Conservation (phyloP, 768 basidiomycete species). For the Kwoniella sp. region DNA sequence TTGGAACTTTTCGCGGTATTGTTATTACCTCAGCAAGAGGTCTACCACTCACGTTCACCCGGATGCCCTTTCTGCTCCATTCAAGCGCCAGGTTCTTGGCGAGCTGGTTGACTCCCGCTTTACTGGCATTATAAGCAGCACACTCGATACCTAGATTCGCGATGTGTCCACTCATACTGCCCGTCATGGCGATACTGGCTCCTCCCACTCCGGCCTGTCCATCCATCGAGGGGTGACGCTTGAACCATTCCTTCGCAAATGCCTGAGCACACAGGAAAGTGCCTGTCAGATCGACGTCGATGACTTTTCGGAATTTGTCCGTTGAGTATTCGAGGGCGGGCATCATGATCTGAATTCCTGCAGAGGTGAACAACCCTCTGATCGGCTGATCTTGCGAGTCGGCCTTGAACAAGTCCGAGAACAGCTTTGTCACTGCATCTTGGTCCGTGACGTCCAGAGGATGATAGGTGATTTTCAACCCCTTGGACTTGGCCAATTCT, state of each 20-base stretch:
- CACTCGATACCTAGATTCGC: slow-evolving; percentile 36
- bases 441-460: slow-evolving; percentile 24
- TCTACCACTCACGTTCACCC: slow-evolving; percentile 48
- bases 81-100: slow-evolving; percentile 54
- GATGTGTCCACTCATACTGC: slow-evolving; percentile 43
- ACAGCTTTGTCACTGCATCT: slow-evolving; percentile 7
- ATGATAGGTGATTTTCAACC: slow-evolving; percentile 16
- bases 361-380: slow-evolving; percentile 23
- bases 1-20: neutral
- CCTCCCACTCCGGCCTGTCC: slow-evolving; percentile 18
- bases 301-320: slow-evolving; percentile 31
- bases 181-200: slow-evolving; percentile 45
- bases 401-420: slow-evolving; percentile 14
- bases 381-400: slow-evolving; percentile 12
- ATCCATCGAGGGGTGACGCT: slow-evolving; percentile 7
- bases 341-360: slow-evolving; percentile 34
- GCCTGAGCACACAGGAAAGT: slow-evolving; percentile 29
- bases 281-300: slow-evolving; percentile 39
- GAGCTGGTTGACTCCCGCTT: slow-evolving; percentile 50
- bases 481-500: slow-evolving; percentile 7
- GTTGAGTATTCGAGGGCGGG: slow-evolving; percentile 27
- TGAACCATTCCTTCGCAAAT: slow-evolving; percentile 28
- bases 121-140: slow-evolving; percentile 49
- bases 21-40: neutral
- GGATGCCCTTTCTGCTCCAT: slow-evolving; percentile 48